Conservation (phyloP, 2,329 filamentous ascomycete genomes). For the Teratosphaeria viscida region DNA sequence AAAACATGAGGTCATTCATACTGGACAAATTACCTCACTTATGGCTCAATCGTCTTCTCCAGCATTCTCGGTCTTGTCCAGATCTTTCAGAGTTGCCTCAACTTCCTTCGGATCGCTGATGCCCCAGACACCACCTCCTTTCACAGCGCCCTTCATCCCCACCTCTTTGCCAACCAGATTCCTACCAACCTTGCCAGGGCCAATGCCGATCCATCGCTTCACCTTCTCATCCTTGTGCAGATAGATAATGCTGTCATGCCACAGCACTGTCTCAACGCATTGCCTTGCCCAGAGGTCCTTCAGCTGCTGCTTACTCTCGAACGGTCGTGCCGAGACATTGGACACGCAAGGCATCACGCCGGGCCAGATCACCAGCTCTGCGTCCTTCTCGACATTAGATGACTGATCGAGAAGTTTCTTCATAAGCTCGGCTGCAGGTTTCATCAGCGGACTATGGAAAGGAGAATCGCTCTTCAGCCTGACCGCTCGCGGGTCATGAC, state of each 20-base stretch:
- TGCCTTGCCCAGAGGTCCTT: slow-evolving; percentile 70
- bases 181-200: slow-evolving; percentile 83
- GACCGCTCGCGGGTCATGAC: slow-evolving; percentile 83
- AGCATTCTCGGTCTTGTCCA: slow-evolving; percentile 36
- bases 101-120: slow-evolving; percentile 63
- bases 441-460: slow-evolving; percentile 89
- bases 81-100: slow-evolving; percentile 34
- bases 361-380: slow-evolving; percentile 65
- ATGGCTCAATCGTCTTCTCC: slow-evolving; percentile 1
- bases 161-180: slow-evolving; percentile 95
- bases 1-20: neutral
- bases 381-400: slow-evolving; percentile 45
- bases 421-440: slow-evolving; percentile 69
- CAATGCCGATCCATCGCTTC: slow-evolving; percentile 79
- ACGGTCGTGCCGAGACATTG: slow-evolving; percentile 75
- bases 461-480: slow-evolving; percentile 77
- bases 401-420: slow-evolving; percentile 49
- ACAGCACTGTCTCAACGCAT: slow-evolving; percentile 82
- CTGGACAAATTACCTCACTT: neutral
- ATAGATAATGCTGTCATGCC: slow-evolving; percentile 91
- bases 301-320: slow-evolving; percentile 60
- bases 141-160: slow-evolving; percentile 71
- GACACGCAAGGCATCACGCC: slow-evolving; percentile 68
- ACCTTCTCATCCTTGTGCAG: slow-evolving; percentile 75
- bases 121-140: slow-evolving; percentile 87